Base-by-base conservation (phyloP, 176 grass and related monocot species). In the Lolium rigidum region DNA sequence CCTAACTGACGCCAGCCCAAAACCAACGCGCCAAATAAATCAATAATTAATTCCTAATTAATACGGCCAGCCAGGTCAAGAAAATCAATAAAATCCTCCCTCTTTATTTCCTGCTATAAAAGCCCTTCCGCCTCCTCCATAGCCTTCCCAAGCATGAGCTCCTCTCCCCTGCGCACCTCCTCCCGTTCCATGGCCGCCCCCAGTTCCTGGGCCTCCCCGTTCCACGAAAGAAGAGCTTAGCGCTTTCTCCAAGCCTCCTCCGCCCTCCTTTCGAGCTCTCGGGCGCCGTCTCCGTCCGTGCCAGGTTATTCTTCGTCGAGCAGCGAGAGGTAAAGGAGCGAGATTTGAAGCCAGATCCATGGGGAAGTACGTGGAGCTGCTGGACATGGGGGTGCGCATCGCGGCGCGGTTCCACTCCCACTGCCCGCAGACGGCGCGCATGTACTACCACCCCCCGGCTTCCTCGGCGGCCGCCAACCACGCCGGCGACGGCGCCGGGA, bases 381-480 rank as follows among this genome's bases (percentile, higher is more conserved):
- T 97, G 48, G 94, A 97, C 82, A 89, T 94, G 94, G 92, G 94
- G 1, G 80, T 92, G 83, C 90, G 90, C 81, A 94, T 97, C 75
- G 92, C 88, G 1, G 94, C 94, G 72, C 86, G 92, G 70, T 97
- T 97, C 90, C 94, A 97, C 78, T 97, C 94, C 58, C 94, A 97
- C 77, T 94, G 90, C 76, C 92, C 90, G 14, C 92, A 97, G 75
- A 97, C 92, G 11, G 89, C 94, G 80, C 85, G 90, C 7, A 57
- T 94, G 77, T 97, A 97, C 90, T 97, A 94, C 86, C 93, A 92
- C 88, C 94, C 63, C 73, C 94, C 80, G 16, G 54, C 44, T 21
- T 83, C 43, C 0, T 63, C 15, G 10, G 37, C 22, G 41, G 35
- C 14, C 65, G 13, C 73, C 62, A 10, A 12, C 31, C 31, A 35